Evolutionary conservation across 2,329 filamentous ascomycete genomes (phyloP), one percentile per base, ranked within the genome.

Genomic region (Penicillium sp.): DNA sequence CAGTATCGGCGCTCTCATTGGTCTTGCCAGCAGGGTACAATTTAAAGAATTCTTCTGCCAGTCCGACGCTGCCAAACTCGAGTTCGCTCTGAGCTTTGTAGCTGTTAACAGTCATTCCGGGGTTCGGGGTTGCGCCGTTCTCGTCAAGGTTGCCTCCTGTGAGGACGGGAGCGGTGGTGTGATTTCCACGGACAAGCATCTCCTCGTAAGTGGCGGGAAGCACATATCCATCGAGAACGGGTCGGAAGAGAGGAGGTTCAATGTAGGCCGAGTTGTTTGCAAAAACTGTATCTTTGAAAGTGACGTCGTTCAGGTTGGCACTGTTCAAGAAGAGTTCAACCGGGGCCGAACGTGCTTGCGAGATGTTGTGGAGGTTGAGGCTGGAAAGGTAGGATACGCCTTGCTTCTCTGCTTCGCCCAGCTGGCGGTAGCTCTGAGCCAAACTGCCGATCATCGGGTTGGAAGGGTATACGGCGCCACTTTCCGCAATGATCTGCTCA

Each of bases 311-410:
- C 47, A 48, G 24, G 21, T 37, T 33, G 29, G 19, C 47, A 13
- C 47, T 48, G 19, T 48, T 14, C 31, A 48, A 10, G 47, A 48
- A 37, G 8, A 48, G 19, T 19, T 48, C 47, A 8, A 48, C n/a
- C 6, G 47, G 19, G 14, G 47, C 47, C 7, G n/a, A 14, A 26
- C 47, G 47, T 13, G 47, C 47, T 9, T 16, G 29, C 8, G 29
- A 24, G 19, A 48, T 48, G 29, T 37, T 37, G 11, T 16, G 33
- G 29, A 48, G 10, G 47, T 24, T 24, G 31, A 48, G 19, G 22
- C 47, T 48, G 13, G 47, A 37, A 37, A 48, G 47, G 47, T 48
- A 48, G 11, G 47, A 48, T 33, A 48, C 47, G 14, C 47, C 47
- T 37, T 48, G 47, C 21, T 48, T 37, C 21, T 48, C 47, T 37